Evolutionary conservation across 495 filamentous ascomycete genomes (phyloP), one percentile per base, ranked within the genome.

Genomic region (Arthonia radiata): DNA sequence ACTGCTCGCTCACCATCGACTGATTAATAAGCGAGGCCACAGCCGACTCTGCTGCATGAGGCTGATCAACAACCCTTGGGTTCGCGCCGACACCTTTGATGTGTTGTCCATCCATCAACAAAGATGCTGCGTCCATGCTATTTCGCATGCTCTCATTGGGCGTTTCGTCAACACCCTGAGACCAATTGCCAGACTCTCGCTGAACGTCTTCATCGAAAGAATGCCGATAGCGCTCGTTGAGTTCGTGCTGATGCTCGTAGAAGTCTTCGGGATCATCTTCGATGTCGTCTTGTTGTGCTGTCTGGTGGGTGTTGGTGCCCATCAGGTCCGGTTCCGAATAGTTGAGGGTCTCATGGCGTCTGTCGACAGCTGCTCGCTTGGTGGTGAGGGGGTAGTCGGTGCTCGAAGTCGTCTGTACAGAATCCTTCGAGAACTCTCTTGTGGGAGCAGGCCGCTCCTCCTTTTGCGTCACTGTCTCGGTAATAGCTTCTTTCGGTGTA

Each of bases 11-110:
- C 11, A 22, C 19, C 6, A 7, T 56, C 2, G 80, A 83, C 5
- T 70, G 72, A 18, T 89, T 75, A 25, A 79, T 61, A 5, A 93
- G 55, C 5, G 79, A 89, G 7, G 81, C 82, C 18, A 91, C 81
- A 13, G 71, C 71, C 17, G 81, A 91, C 45, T 90, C 79, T 3
- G 83, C 70, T 4, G 57, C 71, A n/a, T 59, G 31, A 3, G 68
- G 70, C 4, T 58, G 61, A 26, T 75, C 67, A 2, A 81, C 58
- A 39, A 74, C 74, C 26, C 73, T 56, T 11, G 79, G 72, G 34
- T 79, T 89, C 11, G 68, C 62, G 17, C 59, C 71, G 15, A 71
- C 46, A 2, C 61, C 62, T 24, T 61, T 60, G 13, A 90, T 64
- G 26, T 70, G 60, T 33, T 75, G 71, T 12, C 64, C 71, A 23